Base-by-base conservation (phyloP, 2,329 filamentous ascomycete species). In the Ophiocordyceps camponoti-rufipedis region DNA sequence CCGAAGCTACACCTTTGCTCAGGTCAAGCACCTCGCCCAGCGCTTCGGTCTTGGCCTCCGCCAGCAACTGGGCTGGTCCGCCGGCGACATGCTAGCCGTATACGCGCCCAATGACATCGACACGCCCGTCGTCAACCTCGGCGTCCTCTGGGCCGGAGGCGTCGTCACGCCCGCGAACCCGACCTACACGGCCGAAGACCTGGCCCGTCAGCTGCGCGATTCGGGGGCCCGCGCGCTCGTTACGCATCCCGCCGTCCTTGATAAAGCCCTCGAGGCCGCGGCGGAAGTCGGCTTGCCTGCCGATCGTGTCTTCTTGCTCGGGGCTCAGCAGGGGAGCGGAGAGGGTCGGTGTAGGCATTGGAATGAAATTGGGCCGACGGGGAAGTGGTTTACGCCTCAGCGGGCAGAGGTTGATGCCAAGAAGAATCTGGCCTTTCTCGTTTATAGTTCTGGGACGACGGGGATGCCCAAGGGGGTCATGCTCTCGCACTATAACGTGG, bases 401-500 rank as follows among this genome's bases (percentile, higher is more conserved):
- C 72, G 72, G 46, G 67, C 77, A 5, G 78, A 74, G 53, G 63
- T 86, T 44, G 69, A 82, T 43, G 75, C 85, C 0, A 70, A 72
- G 44, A 79, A 77, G 47, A 86, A 94, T 57, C 60, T 91, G 28
- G 82, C 85, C 0, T 94, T 91, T 55, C 63, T 95, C 47, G 85
- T 93, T 1, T 95, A 94, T 61, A 86, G 80, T 44, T 88, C 82
- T 8, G 89, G 89, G 8, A 96, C 89, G 0, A 95, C 89, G 0
- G 89, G 89, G 2, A 66, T 87, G 44, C 88, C 89, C 0, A 96
- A 96, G 62, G 89, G 88, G 14, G 89, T 95, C 13, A 83, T 85
- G 74, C 69, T 95, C 31, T 82, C 78, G 8, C 89, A 96, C 62
- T 62, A 66, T 51, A 95, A 95, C 58, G 79, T 94, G 48, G 74